Evolutionary conservation across 1,284 basidiomycete genomes (phyloP).

Genomic region (Phellinidium pouzarii): DNA sequence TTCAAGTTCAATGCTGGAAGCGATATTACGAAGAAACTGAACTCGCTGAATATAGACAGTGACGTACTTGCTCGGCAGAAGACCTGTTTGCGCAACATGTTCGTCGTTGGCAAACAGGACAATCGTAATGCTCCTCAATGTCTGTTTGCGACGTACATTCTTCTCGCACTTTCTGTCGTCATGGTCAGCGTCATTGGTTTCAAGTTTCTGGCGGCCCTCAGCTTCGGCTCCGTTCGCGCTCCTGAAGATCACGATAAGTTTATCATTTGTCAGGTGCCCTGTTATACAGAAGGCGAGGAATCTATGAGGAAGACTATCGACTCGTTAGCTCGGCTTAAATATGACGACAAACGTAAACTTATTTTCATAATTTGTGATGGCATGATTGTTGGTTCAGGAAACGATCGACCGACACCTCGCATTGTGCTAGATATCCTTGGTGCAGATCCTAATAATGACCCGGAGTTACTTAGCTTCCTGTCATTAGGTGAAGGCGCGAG

Average conservation of each 20-base stretch:
- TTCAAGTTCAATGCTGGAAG: conserved; percentile 79
- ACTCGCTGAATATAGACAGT: conserved; percentile 58
- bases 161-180: conserved; percentile 83
- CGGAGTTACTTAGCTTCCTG: conserved; percentile 91
- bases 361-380: conserved; percentile 96
- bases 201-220: conserved; percentile 95
- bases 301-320: conserved; percentile 90
- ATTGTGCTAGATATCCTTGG: conserved; percentile 97
- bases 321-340: conserved; percentile 89
- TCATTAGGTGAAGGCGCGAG: conserved; percentile 92
- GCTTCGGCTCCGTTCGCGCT: conserved; percentile 75
- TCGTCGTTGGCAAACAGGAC: conserved; percentile 88
- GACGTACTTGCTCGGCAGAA: conserved; percentile 75
- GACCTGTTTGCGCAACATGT: conserved; percentile 88
- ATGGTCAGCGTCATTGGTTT: conserved; percentile 97
- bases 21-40: conserved; percentile 79
- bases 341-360: conserved; percentile 97
- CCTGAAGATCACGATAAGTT: conserved; percentile 99
- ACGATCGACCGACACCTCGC: conserved; percentile 85
- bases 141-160: conserved; percentile 86
- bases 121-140: conserved; percentile 89
- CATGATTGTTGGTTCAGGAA: conserved; percentile 96
- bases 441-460: conserved; percentile 87
- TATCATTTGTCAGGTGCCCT: conserved; percentile 96
- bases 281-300: conserved; percentile 92